phyloP scores from a whole-genome alignment of 768 basidiomycete species.

The Phlegmacium glaucopus region DNA sequence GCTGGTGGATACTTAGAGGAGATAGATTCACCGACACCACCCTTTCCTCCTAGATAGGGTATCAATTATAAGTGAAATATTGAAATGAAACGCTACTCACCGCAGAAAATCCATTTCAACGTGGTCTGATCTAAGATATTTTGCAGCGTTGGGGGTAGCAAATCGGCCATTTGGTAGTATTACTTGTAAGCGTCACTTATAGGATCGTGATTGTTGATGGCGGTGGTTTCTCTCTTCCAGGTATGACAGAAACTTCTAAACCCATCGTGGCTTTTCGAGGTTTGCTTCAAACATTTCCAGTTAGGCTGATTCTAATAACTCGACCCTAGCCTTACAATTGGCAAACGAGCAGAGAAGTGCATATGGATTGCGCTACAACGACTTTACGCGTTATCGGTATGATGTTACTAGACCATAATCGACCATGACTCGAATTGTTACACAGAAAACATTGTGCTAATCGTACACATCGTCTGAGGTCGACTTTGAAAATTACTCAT shows the following conservation, averaged over 20 bases:
- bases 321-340: constrained; percentile 67
- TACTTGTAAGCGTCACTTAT: constrained; percentile 2
- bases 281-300: not conserved
- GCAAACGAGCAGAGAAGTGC: constrained; percentile 87
- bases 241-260: constrained; percentile 10
- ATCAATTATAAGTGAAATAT: constrained; percentile 1
- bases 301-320: constrained; percentile 4
- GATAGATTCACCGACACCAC: constrained; percentile 81
- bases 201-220: not conserved
- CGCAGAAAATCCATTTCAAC: constrained; percentile 99
- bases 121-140: constrained; percentile 92
- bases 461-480: constrained; percentile 84
- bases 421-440: not conserved
- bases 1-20: not conserved
- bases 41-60: constrained; percentile 80
- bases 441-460: constrained; percentile 84
- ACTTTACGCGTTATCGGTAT: constrained; percentile 82
- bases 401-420: constrained; percentile 9
- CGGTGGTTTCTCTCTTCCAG: constrained; percentile 10
- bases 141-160: constrained; percentile 83
- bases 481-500: constrained; percentile 79
- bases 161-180: constrained; percentile 45
- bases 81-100: constrained; percentile 43
- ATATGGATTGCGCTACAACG: constrained; percentile 89
- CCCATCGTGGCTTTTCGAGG: constrained; percentile 6